Evolutionary conservation across 192 early-diverging fungal species (phyloP).

Genomic region (Entophlyctis luteolus): DNA sequence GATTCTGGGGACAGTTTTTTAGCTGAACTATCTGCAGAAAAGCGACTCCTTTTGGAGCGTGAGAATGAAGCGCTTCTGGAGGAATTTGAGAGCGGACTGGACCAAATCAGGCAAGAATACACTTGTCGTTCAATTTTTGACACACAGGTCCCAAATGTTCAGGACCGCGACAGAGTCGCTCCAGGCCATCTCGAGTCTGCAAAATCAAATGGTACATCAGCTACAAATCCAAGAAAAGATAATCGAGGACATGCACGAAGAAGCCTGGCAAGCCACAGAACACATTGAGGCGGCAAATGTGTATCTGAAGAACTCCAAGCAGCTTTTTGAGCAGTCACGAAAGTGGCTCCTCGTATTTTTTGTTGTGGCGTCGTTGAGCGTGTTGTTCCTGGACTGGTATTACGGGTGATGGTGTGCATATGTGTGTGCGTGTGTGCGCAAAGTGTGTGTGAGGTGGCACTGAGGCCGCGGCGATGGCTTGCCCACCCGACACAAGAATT

Average conservation of each 20-base stretch:
- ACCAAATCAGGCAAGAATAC: constrained; percentile 48
- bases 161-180: constrained; percentile 38
- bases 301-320: constrained; percentile 31
- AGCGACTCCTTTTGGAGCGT: constrained; percentile 34
- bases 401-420: constrained; percentile 28
- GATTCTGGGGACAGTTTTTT: constrained; percentile 30
- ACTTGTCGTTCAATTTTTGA: no score
- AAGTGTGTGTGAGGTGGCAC: no score
- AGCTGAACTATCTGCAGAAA: constrained; percentile 10
- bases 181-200: constrained; percentile 39
- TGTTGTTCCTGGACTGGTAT: constrained; percentile 46
- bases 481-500: no score
- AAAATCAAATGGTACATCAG: constrained; percentile 33
- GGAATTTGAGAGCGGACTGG: constrained; percentile 37
- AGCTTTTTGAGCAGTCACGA: constrained; percentile 34
- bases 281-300: constrained; percentile 31
- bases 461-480: no score
- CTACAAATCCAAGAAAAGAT: constrained; percentile 34
- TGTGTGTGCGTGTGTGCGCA: no score
- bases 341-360: constrained; percentile 43
- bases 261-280: constrained; percentile 33
- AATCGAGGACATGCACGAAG: constrained; percentile 41
- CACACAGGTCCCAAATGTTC: not conserved
- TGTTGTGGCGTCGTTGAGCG: constrained; percentile 29
- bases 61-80: constrained; percentile 38